phyloP scores from a whole-genome alignment of 768 basidiomycete species.

The Psilocybe sp. region DNA sequence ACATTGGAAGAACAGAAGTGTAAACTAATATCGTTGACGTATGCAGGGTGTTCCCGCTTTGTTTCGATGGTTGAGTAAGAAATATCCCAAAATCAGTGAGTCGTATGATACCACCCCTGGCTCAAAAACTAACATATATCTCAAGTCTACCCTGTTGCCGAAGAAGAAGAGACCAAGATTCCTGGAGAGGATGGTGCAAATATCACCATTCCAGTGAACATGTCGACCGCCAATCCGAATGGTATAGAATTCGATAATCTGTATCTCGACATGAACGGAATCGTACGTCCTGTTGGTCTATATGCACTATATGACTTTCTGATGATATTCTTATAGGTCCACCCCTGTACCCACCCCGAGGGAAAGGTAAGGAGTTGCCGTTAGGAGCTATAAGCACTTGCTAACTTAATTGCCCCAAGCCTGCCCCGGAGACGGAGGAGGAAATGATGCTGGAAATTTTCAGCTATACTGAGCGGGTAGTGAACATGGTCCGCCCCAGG shows the following conservation, averaged over 20 bases:
- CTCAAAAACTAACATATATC: neutral
- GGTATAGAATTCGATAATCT: slow-evolving; percentile 93
- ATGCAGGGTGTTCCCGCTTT: slow-evolving; percentile 92
- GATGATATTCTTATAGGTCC: slow-evolving; percentile 54
- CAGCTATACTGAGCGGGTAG: slow-evolving; percentile 93
- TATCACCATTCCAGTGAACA: slow-evolving; percentile 76
- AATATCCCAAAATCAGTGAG: slow-evolving; percentile 96
- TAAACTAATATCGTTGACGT: neutral
- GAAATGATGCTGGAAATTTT: slow-evolving; percentile 99
- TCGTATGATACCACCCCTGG: neutral
- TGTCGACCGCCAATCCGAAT: slow-evolving; percentile 86
- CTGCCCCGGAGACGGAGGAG: slow-evolving; percentile 95
- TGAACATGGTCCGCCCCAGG: slow-evolving; percentile 94
- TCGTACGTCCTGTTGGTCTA: slow-evolving; percentile 51
- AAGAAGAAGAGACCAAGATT: slow-evolving; percentile 78
- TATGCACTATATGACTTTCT: neutral
- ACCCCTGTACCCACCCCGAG: slow-evolving; percentile 99
- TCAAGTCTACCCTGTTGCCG: slow-evolving; percentile 72
- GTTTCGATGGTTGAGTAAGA: slow-evolving; percentile 98
- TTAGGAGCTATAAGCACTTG: neutral
- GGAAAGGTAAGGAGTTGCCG: slow-evolving; percentile 65
- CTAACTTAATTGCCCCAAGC: slow-evolving; percentile 39
- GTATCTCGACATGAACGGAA: slow-evolving; percentile 99
- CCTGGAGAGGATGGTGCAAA: slow-evolving; percentile 64
- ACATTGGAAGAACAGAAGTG: no score